A percentile compares a stretch with the other conserved stretches of the same genome.
Conservation (phyloP, 306 rosid species). For the Hippophae rhamnoides region DNA sequence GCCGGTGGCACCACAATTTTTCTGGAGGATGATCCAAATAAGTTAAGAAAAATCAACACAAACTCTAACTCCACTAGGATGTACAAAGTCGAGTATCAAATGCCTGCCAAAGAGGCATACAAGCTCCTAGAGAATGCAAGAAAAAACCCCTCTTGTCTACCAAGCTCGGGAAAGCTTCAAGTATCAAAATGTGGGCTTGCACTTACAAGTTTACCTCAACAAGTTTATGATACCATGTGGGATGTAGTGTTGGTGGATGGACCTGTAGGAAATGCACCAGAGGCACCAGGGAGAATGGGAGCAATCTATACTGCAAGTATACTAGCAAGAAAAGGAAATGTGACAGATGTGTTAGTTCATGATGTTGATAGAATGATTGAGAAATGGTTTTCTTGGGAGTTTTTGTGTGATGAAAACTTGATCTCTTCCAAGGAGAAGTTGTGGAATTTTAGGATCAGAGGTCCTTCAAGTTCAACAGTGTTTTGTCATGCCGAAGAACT, state of each 20-base stretch:
- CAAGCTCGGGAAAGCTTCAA: constrained; percentile 34
- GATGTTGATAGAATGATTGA: constrained; percentile 67
- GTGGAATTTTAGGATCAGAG: constrained; percentile 43
- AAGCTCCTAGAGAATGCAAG: constrained; percentile 65
- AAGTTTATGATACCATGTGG: constrained; percentile 64
- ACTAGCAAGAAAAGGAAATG: constrained; percentile 56
- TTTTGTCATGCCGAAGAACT: constrained; percentile 42
- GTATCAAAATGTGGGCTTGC: constrained; percentile 68
- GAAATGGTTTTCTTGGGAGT: constrained; percentile 93
- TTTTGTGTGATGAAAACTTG: constrained; percentile 77
- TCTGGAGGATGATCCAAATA: constrained; percentile 49
- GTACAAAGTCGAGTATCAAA: constrained; percentile 41
- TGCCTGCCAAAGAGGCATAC: constrained; percentile 61
- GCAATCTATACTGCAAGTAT: constrained; percentile 62
- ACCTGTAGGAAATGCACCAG: constrained; percentile 49
- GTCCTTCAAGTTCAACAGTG: constrained; percentile 31
- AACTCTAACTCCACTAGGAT: constrained; percentile 41
- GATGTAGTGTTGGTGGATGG: constrained; percentile 76
- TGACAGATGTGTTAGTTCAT: constrained; percentile 58
- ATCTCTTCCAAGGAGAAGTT: constrained; percentile 61
- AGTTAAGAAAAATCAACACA: constrained; percentile 24
- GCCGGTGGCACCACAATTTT: constrained; percentile 63
- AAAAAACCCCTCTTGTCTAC: constrained; percentile 39
- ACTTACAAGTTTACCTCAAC: constrained; percentile 51
- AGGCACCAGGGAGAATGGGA: constrained; percentile 76